These are phyloP conservation scores for Eucalyptus globulus DNA, from an alignment of 345 rosid species.

Conservation along the genomic window DNA sequence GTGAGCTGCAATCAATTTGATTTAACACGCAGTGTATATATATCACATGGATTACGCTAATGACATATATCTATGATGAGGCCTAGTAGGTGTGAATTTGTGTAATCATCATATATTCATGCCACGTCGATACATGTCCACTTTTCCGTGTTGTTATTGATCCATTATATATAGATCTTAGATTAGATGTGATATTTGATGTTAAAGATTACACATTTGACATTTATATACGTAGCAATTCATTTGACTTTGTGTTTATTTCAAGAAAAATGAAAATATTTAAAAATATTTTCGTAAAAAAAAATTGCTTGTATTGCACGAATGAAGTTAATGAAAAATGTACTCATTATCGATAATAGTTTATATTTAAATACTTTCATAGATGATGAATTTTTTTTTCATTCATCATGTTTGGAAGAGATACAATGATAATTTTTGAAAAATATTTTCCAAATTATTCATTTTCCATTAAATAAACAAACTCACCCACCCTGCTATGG, in stretches of 20 bases:
- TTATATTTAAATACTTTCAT: not conserved
- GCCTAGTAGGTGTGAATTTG: not conserved
- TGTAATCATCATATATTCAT: not conserved
- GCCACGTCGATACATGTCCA: not conserved
- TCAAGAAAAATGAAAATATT: accelerated
- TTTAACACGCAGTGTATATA: not conserved
- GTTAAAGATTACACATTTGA: not conserved
- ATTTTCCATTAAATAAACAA: not conserved
- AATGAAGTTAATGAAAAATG: not conserved
- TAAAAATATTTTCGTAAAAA: not conserved
- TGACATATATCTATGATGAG: not conserved
- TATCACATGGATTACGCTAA: not conserved
- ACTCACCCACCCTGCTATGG: not conserved
- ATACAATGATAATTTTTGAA: not conserved
- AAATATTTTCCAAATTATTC: not conserved
- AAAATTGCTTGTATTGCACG: accelerated
- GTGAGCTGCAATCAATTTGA: not conserved
- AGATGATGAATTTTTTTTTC: accelerated
- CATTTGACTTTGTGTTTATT: not conserved
- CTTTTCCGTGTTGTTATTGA: not conserved
- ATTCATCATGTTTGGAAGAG: not conserved
- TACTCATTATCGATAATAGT: not conserved
- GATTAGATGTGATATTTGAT: not conserved
- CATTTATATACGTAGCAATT: not conserved
- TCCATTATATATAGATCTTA: not conserved